Conservation (phyloP, 106 monocot species). For the Amphibolis antarctica region DNA sequence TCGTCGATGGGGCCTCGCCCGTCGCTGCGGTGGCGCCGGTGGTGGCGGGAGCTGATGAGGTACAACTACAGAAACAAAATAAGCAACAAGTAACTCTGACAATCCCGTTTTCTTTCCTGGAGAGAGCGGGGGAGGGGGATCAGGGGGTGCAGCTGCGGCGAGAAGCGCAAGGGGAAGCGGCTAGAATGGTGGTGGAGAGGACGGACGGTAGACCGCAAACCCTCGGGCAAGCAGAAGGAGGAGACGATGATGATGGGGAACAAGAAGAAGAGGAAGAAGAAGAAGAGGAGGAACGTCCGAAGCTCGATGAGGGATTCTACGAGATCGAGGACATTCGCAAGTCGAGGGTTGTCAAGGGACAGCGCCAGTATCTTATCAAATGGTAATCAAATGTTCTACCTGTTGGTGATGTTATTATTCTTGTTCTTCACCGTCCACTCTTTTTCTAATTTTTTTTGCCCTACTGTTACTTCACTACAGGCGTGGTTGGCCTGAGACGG, state of each 20-base stretch:
- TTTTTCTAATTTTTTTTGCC: neutral
- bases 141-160: too few relatives aligned
- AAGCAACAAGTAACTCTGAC: too few relatives aligned
- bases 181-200: too few relatives aligned
- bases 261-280: neutral
- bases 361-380: conserved; percentile 75
- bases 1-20: too few relatives aligned
- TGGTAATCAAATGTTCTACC: conserved; percentile 22
- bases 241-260: neutral
- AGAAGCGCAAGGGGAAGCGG: too few relatives aligned
- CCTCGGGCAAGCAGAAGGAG: too few relatives aligned
- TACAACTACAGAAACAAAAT: too few relatives aligned
- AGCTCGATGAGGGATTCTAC: conserved; percentile 65
- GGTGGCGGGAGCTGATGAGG: too few relatives aligned
- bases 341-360: conserved; percentile 54
- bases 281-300: conserved; percentile 14
- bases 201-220: too few relatives aligned
- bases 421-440: neutral
- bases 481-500: conserved; percentile 93
- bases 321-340: conserved; percentile 74
- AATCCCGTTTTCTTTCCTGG: too few relatives aligned
- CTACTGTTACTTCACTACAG: conserved; percentile 17
- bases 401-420: neutral
- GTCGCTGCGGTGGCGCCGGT: too few relatives aligned
- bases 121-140: too few relatives aligned